Conservation (phyloP, 768 basidiomycete species). For the Leucocoprinus sp. region DNA sequence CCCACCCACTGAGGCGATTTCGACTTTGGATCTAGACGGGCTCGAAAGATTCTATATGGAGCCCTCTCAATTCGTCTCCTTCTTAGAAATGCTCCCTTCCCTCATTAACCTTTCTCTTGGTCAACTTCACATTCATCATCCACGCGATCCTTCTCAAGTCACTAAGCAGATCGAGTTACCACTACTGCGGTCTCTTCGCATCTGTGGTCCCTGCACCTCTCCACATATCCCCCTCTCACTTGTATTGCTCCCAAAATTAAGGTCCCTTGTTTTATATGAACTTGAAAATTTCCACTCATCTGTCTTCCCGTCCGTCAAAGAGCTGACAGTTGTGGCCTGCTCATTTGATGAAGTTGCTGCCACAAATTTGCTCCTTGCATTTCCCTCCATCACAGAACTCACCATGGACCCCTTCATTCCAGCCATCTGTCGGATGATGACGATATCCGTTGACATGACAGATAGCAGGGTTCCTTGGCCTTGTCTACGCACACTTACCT, state of each 20-base stretch:
- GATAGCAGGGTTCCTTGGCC: conserved; percentile 25
- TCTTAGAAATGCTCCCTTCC: conserved; percentile 26
- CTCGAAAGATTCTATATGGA: conserved; percentile 27
- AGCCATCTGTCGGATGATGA: conserved; percentile 22
- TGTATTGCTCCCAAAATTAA: conserved; percentile 27
- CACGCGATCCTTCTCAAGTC: conserved; percentile 23
- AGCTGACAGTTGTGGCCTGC: conserved; percentile 27
- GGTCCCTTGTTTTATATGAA: conserved; percentile 26
- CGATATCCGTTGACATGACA: background rate
- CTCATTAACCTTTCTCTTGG: conserved; percentile 35
- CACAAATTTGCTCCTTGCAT: conserved; percentile 23
- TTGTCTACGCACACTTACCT: conserved; percentile 23
- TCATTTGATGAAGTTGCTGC: conserved; percentile 25
- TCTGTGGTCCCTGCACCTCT: conserved; percentile 28
- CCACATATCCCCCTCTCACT: conserved; percentile 28
- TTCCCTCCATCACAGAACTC: conserved; percentile 27
- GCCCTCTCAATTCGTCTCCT: conserved; percentile 25
- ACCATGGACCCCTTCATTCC: conserved; percentile 27
- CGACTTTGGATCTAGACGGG: conserved; percentile 38
- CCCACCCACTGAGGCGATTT: conserved; percentile 27
- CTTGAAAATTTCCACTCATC: conserved; percentile 27
- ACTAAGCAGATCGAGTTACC: conserved; percentile 24
- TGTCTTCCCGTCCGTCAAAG: conserved; percentile 24
- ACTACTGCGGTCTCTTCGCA: conserved; percentile 30
- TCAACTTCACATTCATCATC: conserved; percentile 28